A percentile compares a stretch with the other conserved stretches of the same genome.
Conservation (phyloP, 768 basidiomycete genomes). For the Tricholomella constricta region DNA sequence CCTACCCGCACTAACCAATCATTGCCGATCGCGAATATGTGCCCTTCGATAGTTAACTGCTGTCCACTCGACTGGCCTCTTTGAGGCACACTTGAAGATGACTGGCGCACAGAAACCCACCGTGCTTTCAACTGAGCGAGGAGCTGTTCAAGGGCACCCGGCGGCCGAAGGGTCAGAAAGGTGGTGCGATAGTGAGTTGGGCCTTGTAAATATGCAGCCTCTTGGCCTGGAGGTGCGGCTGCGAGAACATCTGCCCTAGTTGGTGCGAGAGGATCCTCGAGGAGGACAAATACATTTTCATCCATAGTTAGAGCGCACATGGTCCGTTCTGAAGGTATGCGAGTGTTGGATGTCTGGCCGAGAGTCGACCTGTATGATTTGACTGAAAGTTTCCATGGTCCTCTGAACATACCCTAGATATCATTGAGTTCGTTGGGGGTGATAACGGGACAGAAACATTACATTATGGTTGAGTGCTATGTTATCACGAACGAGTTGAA, state of each 20-base stretch:
- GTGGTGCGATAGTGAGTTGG: slow-evolving; percentile 75
- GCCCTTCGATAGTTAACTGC: slow-evolving; percentile 74
- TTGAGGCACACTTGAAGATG: slow-evolving; percentile 37
- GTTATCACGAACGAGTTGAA: slow-evolving; percentile 70
- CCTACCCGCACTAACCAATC: slow-evolving; percentile 84
- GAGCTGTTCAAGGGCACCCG: slow-evolving; percentile 74
- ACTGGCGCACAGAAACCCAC: slow-evolving; percentile 71
- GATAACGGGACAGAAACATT: slow-evolving; percentile 10
- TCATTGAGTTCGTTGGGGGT: slow-evolving; percentile 15
- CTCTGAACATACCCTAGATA: slow-evolving; percentile 56
- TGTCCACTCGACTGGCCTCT: slow-evolving; percentile 52
- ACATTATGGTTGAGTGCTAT: slow-evolving; percentile 72
- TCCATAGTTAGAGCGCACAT: slow-evolving; percentile 82
- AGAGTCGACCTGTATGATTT: slow-evolving; percentile 78
- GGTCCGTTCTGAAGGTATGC: slow-evolving; percentile 59
- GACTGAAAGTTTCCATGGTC: slow-evolving; percentile 70
- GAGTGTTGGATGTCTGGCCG: slow-evolving; percentile 51
- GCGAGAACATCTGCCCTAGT: slow-evolving; percentile 60
- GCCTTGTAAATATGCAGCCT: slow-evolving; percentile 43
- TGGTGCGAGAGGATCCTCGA: slow-evolving; percentile 77
- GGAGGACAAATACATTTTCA: slow-evolving; percentile 75
- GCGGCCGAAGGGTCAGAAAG: slow-evolving; percentile 74
- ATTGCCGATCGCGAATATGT: slow-evolving; percentile 72
- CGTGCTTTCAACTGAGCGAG: slow-evolving; percentile 72
- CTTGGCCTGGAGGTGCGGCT: slow-evolving; percentile 44